Percentiles rank a stretch among this genome's conserved stretches.
Conservation (phyloP, 805 yeast genomes). For the Yamadazyma endophytica region DNA sequence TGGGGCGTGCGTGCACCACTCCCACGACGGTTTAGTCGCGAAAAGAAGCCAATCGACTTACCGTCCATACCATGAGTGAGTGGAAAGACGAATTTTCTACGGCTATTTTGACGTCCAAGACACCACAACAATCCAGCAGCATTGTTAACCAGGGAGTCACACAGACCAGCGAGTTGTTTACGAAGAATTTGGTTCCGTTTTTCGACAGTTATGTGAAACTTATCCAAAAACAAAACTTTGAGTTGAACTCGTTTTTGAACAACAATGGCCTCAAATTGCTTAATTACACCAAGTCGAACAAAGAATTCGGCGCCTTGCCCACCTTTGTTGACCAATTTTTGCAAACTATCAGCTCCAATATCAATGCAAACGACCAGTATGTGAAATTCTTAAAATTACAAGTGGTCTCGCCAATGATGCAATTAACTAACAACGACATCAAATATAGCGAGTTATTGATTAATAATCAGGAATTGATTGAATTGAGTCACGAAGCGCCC, state of each 20-base stretch:
- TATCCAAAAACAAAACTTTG: slow-evolving; percentile 41
- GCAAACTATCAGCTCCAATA: slow-evolving; percentile 42
- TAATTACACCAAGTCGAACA: slow-evolving; percentile 18
- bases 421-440: slow-evolving; percentile 49
- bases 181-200: slow-evolving; percentile 30
- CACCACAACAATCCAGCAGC: slow-evolving; percentile 38
- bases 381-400: slow-evolving; percentile 47
- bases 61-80: too few species aligned
- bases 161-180: slow-evolving; percentile 23
- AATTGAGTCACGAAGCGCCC: slow-evolving; percentile 19
- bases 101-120: slow-evolving; percentile 36
- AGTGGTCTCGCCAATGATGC: slow-evolving; percentile 50
- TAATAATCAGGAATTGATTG: slow-evolving; percentile 41
- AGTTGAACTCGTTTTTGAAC: slow-evolving; percentile 37
- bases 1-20: too few species aligned
- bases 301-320: slow-evolving; percentile 38
- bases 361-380: slow-evolving; percentile 46
- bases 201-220: slow-evolving; percentile 19
- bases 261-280: slow-evolving; percentile 3
- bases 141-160: slow-evolving; percentile 33
- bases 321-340: slow-evolving; percentile 8
- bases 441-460: slow-evolving; percentile 53
- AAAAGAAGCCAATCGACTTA: too few species aligned
- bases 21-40: too few species aligned
- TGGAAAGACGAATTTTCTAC: slow-evolving; percentile 17